Base-by-base conservation (phyloP, 2,329 filamentous ascomycete species). In the Intubia oerlemansii region DNA sequence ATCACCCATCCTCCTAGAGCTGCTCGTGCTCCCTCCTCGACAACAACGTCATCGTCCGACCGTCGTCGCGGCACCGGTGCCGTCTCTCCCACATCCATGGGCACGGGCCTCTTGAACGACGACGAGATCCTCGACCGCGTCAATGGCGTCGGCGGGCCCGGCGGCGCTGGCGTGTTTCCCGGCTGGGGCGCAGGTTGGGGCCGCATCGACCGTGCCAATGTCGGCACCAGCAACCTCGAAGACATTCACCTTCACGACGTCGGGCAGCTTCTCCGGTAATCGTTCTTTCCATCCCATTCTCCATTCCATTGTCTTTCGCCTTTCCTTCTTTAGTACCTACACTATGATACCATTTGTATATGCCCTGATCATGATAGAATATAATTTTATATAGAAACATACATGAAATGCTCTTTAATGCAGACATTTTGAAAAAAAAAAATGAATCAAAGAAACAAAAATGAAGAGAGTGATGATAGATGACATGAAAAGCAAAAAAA, bases 181-280 rank as follows among this genome's bases (percentile, higher is more conserved):
- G 45, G 47, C 8, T 53, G 50, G 50, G 48, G 47, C 3, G 49
- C 40, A 2, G 51, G 51, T 13, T 53, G 51, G 51, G 51, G 50
- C 1, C 40, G 50, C 17, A 44, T 52, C 31, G 49, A 52, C 32
- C 38, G 45, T 7, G 43, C 27, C n/a, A 22, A 25, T 11, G 46
- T 16, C 42, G 41, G 5, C 38, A 38, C 8, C 14, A 39, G 42
- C 1, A 34, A 36, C 2, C 41, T 44, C 15, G 47, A 51, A 13
- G 46, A 50, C 30, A 48, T 52, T 27, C 41, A 41, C 8, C 32
- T 53, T 17, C 43, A 47, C n/a, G 50, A 53, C 11, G 47, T 52
- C 4, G 49, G 50, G 6, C 45, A 44, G 10, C 31, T 53, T 21
- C 32, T 52, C 9, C 39, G 32, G 32, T 44, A 24, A 24, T 14